These are phyloP conservation scores for Starmerella vaccinii DNA, from an alignment of 805 yeast genomes.

Conservation along the genomic window DNA sequence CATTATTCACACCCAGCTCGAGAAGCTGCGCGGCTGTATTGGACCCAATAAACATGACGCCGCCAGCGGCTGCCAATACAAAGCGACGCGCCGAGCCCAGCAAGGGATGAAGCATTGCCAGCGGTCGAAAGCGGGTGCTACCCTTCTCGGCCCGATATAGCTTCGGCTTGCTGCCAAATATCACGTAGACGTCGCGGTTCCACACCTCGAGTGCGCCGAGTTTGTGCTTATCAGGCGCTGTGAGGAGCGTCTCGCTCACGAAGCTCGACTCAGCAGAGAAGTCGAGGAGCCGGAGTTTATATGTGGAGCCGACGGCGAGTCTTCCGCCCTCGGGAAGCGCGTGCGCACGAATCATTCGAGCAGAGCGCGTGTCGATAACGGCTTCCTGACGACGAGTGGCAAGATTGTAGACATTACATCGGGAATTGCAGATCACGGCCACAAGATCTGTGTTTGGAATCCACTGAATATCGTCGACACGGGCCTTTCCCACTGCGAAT, in stretches of 20 bases:
- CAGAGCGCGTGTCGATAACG: constrained; percentile 11
- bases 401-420: constrained; percentile 17
- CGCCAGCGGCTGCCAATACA: neutral
- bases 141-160: constrained; percentile 9
- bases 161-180: constrained; percentile 8
- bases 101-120: constrained; percentile 7
- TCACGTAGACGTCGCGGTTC: constrained; percentile 2
- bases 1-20: neutral
- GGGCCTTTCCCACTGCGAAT: constrained; percentile 2
- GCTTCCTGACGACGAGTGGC: constrained; percentile 11
- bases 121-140: constrained; percentile 4
- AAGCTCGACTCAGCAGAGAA: neutral
- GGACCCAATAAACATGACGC: neutral
- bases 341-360: constrained; percentile 7
- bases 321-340: neutral
- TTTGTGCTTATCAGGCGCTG: constrained; percentile 9
- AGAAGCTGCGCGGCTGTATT: neutral
- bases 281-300: constrained; percentile 17
- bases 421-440: constrained; percentile 11
- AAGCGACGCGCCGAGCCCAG: constrained; percentile 10
- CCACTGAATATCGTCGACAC: constrained; percentile 7
- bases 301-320: constrained; percentile 18
- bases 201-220: constrained; percentile 11
- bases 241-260: neutral
- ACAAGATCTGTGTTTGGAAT: constrained; percentile 14